phyloP scores from a whole-genome alignment of 148 eudicot species.

The Cornus controversa region DNA sequence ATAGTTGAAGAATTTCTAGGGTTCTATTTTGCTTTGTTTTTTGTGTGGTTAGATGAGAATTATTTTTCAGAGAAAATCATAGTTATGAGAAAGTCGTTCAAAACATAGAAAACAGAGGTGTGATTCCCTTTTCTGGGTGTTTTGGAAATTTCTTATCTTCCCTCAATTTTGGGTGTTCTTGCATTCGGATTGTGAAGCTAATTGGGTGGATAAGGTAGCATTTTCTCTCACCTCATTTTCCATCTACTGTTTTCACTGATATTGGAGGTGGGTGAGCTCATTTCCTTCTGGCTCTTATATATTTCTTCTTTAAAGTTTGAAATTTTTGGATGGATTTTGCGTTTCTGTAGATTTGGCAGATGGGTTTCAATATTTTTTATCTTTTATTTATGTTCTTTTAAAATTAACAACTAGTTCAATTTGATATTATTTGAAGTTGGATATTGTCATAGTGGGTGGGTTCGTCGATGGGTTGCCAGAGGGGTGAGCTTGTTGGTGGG shows the following conservation, averaged over 20 bases:
- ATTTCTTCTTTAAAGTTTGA: conserved; percentile 20
- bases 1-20: no score
- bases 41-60: no score
- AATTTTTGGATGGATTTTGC: conserved; percentile 17
- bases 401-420: conserved; percentile 12
- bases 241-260: conserved; percentile 22
- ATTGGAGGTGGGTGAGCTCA: conserved; percentile 15
- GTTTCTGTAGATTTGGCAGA: conserved; percentile 34
- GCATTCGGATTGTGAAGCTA: conserved; percentile 17
- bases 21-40: no score
- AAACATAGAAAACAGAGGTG: no score
- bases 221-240: conserved; percentile 20
- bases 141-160: conserved; percentile 25
- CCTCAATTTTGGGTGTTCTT: conserved; percentile 22
- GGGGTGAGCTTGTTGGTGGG: no score
- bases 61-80: no score
- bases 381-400: conserved; percentile 4
- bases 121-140: conserved; percentile 30
- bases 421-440: conserved; percentile 25
- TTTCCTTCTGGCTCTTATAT: conserved; percentile 2
- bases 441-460: no score
- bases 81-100: no score
- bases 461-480: no score
- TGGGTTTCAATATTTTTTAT: conserved; percentile 1
- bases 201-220: conserved; percentile 40